A percentile compares a stretch with the other conserved stretches of the same genome.
Evolutionary conservation across 441 rosid genomes (phyloP).

Genomic region (Geranium incanum): DNA sequence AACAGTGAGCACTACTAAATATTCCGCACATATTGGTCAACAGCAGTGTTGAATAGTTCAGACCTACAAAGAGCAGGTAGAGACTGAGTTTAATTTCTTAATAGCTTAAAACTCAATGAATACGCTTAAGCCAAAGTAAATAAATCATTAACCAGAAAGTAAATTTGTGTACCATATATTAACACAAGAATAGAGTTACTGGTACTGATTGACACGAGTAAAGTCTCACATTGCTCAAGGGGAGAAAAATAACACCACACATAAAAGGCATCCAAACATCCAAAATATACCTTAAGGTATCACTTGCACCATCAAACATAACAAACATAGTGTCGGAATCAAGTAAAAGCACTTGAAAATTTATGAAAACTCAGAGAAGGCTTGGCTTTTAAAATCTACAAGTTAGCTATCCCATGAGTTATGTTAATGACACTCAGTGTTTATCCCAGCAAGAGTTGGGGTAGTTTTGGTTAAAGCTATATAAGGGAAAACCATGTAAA

Average conservation of each 20-base stretch:
- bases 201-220: neutral
- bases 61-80: constrained; percentile 40
- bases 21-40: constrained; percentile 77
- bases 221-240: neutral
- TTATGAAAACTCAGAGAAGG: neutral
- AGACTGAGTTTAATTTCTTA: neutral
- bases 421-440: neutral
- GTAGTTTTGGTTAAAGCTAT: neutral
- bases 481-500: neutral
- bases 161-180: neutral
- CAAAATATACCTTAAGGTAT: too few species aligned
- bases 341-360: neutral
- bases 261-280: neutral
- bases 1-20: constrained; percentile 34
- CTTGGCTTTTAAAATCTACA: neutral
- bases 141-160: neutral
- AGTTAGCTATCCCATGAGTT: neutral
- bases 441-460: neutral
- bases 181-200: neutral
- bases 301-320: too few species aligned
- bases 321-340: too few species aligned
- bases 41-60: constrained; percentile 60
- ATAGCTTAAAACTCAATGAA: neutral
- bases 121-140: neutral
- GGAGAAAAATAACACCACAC: neutral